These are phyloP conservation scores for Prunus salicina DNA, from an alignment of 306 rosid species.

Conservation along the genomic window DNA sequence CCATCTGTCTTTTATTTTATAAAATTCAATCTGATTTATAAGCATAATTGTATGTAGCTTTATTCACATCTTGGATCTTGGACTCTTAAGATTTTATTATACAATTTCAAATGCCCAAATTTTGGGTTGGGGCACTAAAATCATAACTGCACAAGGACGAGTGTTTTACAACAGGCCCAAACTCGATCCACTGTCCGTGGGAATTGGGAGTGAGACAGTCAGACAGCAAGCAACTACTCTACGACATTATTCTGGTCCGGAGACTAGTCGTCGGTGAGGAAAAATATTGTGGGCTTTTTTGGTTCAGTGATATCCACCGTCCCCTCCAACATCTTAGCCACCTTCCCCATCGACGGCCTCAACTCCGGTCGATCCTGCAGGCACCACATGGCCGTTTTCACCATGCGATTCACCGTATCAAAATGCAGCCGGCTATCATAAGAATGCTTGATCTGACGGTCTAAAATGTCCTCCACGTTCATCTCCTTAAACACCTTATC, in stretches of 20 bases:
- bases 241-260: neutral
- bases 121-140: too few species aligned
- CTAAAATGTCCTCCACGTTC: slow-evolving; percentile 73
- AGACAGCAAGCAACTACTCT: too few species aligned
- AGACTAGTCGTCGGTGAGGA: slow-evolving; percentile 50
- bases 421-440: slow-evolving; percentile 62
- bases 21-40: too few species aligned
- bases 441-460: slow-evolving; percentile 47
- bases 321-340: slow-evolving; percentile 95
- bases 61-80: too few species aligned
- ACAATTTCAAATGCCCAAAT: too few species aligned
- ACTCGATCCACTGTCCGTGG: too few species aligned
- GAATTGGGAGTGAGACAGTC: too few species aligned
- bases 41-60: too few species aligned
- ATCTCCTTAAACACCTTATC: slow-evolving; percentile 78
- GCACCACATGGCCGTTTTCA: slow-evolving; percentile 95
- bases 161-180: neutral
- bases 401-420: slow-evolving; percentile 74
- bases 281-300: slow-evolving; percentile 73
- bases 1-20: too few species aligned
- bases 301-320: slow-evolving; percentile 77
- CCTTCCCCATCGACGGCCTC: slow-evolving; percentile 95
- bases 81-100: too few species aligned
- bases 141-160: too few species aligned
- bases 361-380: slow-evolving; percentile 72